phyloP scores from a whole-genome alignment of 768 basidiomycete species.

The Glaciozyma martinii region DNA sequence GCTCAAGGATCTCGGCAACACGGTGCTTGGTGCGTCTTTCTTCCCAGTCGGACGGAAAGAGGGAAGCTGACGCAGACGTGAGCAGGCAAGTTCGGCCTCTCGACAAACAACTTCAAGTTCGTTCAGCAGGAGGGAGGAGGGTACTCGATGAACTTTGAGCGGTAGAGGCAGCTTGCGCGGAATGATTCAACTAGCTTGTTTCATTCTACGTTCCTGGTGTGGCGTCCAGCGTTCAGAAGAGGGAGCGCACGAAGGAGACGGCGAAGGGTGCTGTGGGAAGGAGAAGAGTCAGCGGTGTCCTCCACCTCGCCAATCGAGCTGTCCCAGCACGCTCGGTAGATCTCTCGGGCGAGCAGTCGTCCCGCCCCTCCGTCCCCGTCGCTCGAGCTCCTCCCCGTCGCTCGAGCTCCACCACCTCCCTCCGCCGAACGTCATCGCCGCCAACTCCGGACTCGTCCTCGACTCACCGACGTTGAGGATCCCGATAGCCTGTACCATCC shows the following conservation, averaged over 20 bases:
- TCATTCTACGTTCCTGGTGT: not conserved
- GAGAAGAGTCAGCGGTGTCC: not conserved
- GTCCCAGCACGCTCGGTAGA: too few relatives aligned
- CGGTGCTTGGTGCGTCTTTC: conserved; percentile 58
- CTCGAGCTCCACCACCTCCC: not conserved
- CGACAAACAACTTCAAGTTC: conserved; percentile 95
- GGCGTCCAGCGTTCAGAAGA: not conserved
- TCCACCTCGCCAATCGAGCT: not conserved
- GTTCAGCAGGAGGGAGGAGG: conserved; percentile 79
- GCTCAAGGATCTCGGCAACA: conserved; percentile 85
- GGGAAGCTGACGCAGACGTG: not conserved
- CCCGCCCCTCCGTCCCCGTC: too few relatives aligned
- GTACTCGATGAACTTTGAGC: conserved; percentile 80
- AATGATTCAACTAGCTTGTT: not conserved
- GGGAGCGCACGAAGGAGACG: not conserved
- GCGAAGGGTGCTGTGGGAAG: not conserved
- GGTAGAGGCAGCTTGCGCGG: conserved; percentile 35
- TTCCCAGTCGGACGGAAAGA: not conserved
- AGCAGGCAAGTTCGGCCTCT: conserved; percentile 82
- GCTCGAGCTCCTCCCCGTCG: too few relatives aligned
- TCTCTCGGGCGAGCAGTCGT: too few relatives aligned
- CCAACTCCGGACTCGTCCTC: not conserved
- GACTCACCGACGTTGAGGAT: not conserved
- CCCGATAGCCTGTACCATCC: not conserved
- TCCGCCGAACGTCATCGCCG: not conserved